phyloP scores from a whole-genome alignment of 768 basidiomycete genomes.

The Boletus rubescentipes region DNA sequence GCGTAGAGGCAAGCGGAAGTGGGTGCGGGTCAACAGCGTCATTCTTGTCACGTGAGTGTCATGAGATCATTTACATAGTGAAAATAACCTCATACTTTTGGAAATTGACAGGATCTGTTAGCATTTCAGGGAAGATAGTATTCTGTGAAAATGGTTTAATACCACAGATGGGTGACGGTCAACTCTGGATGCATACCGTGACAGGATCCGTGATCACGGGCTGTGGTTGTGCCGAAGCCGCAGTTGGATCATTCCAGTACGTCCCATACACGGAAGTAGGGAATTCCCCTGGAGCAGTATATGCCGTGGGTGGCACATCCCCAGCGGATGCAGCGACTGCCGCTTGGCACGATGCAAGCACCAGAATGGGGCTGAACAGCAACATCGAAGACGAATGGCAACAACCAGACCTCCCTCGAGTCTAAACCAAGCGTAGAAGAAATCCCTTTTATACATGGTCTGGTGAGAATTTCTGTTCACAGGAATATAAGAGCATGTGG shows the following conservation, averaged over 20 bases:
- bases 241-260: no score
- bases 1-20: slow-evolving; percentile 36
- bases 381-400: no score
- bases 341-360: no score
- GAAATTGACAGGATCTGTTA: no score
- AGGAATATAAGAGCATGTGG: neutral
- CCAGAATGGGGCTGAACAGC: no score
- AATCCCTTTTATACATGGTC: neutral
- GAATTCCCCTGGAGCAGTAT: slow-evolving; percentile 57
- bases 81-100: slow-evolving; percentile 31
- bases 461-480: neutral
- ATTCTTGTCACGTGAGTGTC: slow-evolving; percentile 24
- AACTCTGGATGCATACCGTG: slow-evolving; percentile 39
- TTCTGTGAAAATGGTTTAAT: slow-evolving; percentile 37
- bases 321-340: neutral
- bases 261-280: slow-evolving; percentile 57
- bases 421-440: no score
- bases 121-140: slow-evolving; percentile 53
- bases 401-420: no score
- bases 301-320: slow-evolving; percentile 33
- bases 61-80: neutral
- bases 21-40: slow-evolving; percentile 44
- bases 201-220: slow-evolving; percentile 70
- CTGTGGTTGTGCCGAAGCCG: slow-evolving; percentile 65
- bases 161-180: neutral